A percentile compares a stretch with the other conserved stretches of the same genome.
phyloP scores from a whole-genome alignment of 495 filamentous ascomycete species.

The Penicillium bovifimosum region DNA sequence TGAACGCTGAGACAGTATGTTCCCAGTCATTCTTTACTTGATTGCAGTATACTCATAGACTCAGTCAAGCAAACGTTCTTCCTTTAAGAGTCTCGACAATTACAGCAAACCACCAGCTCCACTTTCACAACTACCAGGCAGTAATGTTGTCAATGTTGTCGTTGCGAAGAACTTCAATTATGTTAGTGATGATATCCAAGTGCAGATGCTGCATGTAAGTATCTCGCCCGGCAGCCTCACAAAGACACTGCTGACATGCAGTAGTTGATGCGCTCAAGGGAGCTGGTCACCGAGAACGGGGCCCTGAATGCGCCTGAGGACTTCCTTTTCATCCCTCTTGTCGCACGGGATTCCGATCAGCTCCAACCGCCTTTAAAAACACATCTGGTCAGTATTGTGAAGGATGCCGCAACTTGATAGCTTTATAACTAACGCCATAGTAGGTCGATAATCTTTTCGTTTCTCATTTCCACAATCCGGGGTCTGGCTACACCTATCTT shows the following conservation, averaged over 20 bases:
- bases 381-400: slow-evolving; percentile 41
- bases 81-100: slow-evolving; percentile 16
- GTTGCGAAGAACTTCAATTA: slow-evolving; percentile 74
- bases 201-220: slow-evolving; percentile 70
- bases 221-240: no score
- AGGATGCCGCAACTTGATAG: no score
- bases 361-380: slow-evolving; percentile 32
- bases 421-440: slow-evolving; percentile 4
- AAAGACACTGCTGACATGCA: slow-evolving; percentile 9
- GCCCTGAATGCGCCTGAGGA: slow-evolving; percentile 68
- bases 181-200: slow-evolving; percentile 67
- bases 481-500: slow-evolving; percentile 65
- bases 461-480: slow-evolving; percentile 74
- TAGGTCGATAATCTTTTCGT: slow-evolving; percentile 84
- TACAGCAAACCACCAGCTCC: slow-evolving; percentile 16
- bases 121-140: slow-evolving; percentile 25
- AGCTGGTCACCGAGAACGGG: slow-evolving; percentile 65
- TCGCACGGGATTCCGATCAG: slow-evolving; percentile 36
- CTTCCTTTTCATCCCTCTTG: slow-evolving; percentile 75
- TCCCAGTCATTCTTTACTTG: not conserved
- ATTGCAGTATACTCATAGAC: not conserved
- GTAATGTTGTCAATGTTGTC: slow-evolving; percentile 68
- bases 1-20: slow-evolving; percentile 22
- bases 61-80: slow-evolving; percentile 24
- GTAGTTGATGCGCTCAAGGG: slow-evolving; percentile 73